Percentiles rank a stretch among this genome's conserved stretches.
These are phyloP conservation scores for Aspergillus oerlinghausenensis DNA, from an alignment of 2,329 filamentous ascomycete species.

Conservation along the genomic window DNA sequence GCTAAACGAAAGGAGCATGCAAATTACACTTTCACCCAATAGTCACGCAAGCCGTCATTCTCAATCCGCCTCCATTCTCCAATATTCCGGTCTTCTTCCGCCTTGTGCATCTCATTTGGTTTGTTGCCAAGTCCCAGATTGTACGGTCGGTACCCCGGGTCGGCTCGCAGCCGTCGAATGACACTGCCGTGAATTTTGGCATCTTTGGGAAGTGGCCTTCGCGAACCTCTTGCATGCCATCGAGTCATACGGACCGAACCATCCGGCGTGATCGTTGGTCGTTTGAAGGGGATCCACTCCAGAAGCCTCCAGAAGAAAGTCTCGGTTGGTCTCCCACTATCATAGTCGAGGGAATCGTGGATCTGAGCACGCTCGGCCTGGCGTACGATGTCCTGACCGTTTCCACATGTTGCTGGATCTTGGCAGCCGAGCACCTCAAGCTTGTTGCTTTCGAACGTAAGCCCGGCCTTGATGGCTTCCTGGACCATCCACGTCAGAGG, in stretches of 20 bases:
- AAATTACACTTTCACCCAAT: neutral
- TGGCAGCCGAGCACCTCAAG: constrained; percentile 17
- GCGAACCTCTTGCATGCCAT: constrained; percentile 14
- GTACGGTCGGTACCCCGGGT: constrained; percentile 14
- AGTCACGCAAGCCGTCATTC: constrained; percentile 2
- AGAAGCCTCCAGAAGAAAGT: constrained; percentile 17
- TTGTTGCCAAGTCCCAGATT: constrained; percentile 16
- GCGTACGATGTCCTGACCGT: constrained; percentile 3
- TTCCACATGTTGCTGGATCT: constrained; percentile 2
- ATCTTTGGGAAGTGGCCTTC: constrained; percentile 8
- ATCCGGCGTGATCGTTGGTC: constrained; percentile 11
- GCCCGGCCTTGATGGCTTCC: constrained; percentile 57
- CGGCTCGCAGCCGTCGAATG: constrained; percentile 6
- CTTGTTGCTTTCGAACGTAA: constrained; percentile 56
- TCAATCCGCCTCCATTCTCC: constrained; percentile 7
- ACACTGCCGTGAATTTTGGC: constrained; percentile 16
- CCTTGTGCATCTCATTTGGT: neutral
- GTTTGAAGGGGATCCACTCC: constrained; percentile 15
- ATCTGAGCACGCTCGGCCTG: constrained; percentile 8
- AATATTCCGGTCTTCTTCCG: constrained; percentile 4
- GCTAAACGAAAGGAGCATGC: too few species aligned
- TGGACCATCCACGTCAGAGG: constrained; percentile 66
- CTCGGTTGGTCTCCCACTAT: constrained; percentile 10
- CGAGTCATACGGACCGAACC: constrained; percentile 9
- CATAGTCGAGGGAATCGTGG: constrained; percentile 16